These are phyloP conservation scores for Ustilago lituana DNA, from an alignment of 1,284 basidiomycete species.

Conservation along the genomic window DNA sequence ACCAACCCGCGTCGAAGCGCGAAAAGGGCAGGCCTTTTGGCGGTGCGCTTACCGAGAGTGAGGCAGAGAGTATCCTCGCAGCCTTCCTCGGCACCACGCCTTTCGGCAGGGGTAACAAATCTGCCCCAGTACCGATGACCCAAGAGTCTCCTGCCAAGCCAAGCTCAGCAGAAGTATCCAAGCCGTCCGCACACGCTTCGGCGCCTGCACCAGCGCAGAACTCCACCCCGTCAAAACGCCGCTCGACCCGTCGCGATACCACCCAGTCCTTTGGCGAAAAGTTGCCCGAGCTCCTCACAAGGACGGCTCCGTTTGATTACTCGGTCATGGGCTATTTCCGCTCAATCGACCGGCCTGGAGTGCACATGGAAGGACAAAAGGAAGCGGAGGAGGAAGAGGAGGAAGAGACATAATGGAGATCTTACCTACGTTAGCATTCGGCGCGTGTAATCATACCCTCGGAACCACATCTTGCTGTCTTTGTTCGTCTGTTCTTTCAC, in stretches of 20 bases:
- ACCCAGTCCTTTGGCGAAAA: slow-evolving; percentile 45
- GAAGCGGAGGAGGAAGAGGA: neutral
- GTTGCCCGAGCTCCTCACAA: slow-evolving; percentile 30
- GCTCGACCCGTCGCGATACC: slow-evolving; percentile 23
- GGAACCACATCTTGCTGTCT: too few species aligned
- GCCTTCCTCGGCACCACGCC: slow-evolving; percentile 36
- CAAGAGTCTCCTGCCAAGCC: neutral
- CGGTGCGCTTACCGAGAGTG: slow-evolving; percentile 31
- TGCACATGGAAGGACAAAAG: too few species aligned
- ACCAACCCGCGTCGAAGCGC: neutral
- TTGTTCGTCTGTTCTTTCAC: too few species aligned
- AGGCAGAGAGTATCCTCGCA: slow-evolving; percentile 36
- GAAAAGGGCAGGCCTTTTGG: slow-evolving; percentile 6
- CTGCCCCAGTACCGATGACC: neutral
- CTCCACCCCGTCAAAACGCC: slow-evolving; percentile 14
- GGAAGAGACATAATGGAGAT: neutral
- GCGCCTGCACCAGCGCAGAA: neutral
- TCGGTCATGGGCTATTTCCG: slow-evolving; percentile 35
- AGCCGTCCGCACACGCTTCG: neutral
- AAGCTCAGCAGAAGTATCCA: neutral
- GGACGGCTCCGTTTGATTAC: slow-evolving; percentile 26
- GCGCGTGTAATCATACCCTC: too few species aligned
- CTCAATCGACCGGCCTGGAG: slow-evolving; percentile 31
- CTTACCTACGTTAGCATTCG: too few species aligned
- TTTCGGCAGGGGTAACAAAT: slow-evolving; percentile 7